Percentiles rank a stretch among this genome's conserved stretches.
These are phyloP conservation scores for Scenedesmus sp. DNA, from an alignment of 163 green algal species.

Conservation along the genomic window DNA sequence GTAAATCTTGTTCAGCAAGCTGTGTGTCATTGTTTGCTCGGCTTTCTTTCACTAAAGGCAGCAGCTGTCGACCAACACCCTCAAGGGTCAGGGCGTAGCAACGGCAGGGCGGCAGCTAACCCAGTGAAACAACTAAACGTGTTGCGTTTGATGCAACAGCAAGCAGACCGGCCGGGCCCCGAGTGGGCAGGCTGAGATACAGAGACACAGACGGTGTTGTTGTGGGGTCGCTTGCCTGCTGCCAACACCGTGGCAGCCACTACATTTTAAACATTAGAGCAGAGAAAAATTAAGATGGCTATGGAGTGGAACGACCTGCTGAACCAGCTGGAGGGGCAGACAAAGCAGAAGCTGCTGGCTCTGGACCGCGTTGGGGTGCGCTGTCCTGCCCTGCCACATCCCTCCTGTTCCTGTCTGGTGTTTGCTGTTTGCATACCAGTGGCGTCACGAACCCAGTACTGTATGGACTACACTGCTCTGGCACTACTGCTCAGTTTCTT, in stretches of 20 bases:
- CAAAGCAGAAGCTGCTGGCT: conserved; percentile 37
- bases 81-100: not conserved
- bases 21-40: not conserved
- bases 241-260: not conserved
- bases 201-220: not conserved
- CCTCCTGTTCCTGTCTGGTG: too few species aligned
- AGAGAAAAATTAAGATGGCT: not conserved
- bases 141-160: not conserved
- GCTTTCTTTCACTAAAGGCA: not conserved
- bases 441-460: too few species aligned
- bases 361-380: conserved; percentile 41
- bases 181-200: not conserved
- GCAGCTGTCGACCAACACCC: not conserved
- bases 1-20: too few species aligned
- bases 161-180: not conserved
- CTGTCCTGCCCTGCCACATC: not conserved
- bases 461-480: not conserved
- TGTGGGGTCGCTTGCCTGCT: conserved; percentile 2
- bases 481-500: not conserved
- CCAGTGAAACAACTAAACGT: not conserved
- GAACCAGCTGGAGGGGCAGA: conserved; percentile 29
- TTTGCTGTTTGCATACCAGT: too few species aligned
- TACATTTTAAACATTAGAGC: not conserved
- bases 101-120: not conserved
- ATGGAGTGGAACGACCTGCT: conserved; percentile 34